Evolutionary conservation across 805 yeast genomes (phyloP), one percentile per base, ranked within the genome.

Genomic region (Pichia kluyveri): DNA sequence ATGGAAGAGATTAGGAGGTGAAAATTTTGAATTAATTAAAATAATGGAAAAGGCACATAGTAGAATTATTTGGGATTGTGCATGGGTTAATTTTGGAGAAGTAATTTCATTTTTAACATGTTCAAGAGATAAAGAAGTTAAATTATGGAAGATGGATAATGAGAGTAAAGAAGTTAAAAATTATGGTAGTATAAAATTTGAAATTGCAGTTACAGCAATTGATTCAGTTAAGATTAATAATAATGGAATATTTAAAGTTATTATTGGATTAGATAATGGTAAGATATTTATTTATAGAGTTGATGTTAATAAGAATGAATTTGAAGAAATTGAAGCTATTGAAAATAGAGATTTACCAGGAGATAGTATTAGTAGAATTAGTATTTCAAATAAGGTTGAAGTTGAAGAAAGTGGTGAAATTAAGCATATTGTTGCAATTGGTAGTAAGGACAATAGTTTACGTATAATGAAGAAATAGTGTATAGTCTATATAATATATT

Each of bases 31-130:
- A 43, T 46, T 63, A 28, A 51, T 66, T 23, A 57, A 55, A 28
- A 30, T 62, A 11, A 56, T 61, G 66, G 77, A 77, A 36, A 87
- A 84, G 61, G 96, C 96, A 0, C 99, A 95, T 60, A 65, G 83
- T 2, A 79, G 97, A 65, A 91, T 93, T 57, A 79, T 93, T 40
- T 95, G 99, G 99, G 98, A 93, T 67, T 82, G 91, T 61, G 77
- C 85, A 38, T 93, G 97, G 96, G 69, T 82, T 0, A 87, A 89
- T 5, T 51, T 58, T n/a, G 68, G 58, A 4, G 73, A 55, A n/a
- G 37, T 48, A 4, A 54, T 56, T 12, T 61, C 62, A n/a, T 90
- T 91, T 59, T 60, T 86, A n/a, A 90, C 97, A 0, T 91, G 81
- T 0, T 83, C 96, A 1, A 77, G 99, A 63, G 99, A 93, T 62